These are phyloP conservation scores for Cerioporus squamosus DNA, from an alignment of 1,284 basidiomycete species.

Conservation along the genomic window DNA sequence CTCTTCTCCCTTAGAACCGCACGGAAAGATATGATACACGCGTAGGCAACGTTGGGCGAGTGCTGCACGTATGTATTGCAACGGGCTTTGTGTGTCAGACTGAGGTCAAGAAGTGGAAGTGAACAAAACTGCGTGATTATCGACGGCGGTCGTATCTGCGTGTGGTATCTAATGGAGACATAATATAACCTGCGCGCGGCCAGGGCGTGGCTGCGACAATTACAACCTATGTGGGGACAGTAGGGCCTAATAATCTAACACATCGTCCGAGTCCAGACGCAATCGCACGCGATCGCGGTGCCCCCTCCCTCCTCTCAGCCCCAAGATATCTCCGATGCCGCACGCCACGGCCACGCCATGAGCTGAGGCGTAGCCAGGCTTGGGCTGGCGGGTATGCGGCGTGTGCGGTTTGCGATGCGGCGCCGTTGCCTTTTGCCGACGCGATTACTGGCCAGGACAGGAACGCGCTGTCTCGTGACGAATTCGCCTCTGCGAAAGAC, in stretches of 20 bases:
- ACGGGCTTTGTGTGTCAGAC: background rate
- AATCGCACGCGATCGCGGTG: constrained; percentile 16
- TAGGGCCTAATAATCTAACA: constrained; percentile 25
- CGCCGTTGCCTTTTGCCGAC: background rate
- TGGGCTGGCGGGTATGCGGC: background rate
- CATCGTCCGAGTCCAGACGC: constrained; percentile 17
- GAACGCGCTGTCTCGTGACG: constrained; percentile 16
- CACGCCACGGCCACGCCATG: background rate
- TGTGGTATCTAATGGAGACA: constrained; percentile 19
- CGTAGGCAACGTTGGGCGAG: constrained; percentile 21
- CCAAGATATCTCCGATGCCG: background rate
- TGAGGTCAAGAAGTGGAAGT: too few relatives aligned
- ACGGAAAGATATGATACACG: constrained; percentile 16
- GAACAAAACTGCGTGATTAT: background rate
- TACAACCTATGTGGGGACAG: constrained; percentile 24
- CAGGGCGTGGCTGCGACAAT: constrained; percentile 19
- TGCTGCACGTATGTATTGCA: background rate
- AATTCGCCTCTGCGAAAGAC: constrained; percentile 18
- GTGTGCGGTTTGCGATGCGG: background rate
- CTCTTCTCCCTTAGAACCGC: constrained; percentile 1
- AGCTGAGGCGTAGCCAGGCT: background rate
- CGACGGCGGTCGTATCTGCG: background rate
- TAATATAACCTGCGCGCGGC: constrained; percentile 27
- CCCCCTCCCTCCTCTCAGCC: background rate
- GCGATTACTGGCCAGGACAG: constrained; percentile 7